Conservation (phyloP, 2,329 filamentous ascomycete species). For the Colletotrichum simmondsii region DNA sequence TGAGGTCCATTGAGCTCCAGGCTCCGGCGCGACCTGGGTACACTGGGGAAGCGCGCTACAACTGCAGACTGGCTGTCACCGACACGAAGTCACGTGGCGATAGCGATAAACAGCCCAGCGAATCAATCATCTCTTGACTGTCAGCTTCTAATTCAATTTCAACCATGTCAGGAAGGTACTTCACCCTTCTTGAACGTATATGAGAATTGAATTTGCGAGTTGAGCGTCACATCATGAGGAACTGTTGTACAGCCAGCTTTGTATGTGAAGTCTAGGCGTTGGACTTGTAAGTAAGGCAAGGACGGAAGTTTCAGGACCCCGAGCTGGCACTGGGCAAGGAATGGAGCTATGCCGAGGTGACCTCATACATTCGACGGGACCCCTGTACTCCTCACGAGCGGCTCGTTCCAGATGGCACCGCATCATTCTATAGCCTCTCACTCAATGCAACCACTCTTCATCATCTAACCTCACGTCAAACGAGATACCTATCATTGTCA, state of each 20-base stretch:
- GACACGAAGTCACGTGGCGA: constrained; percentile 36
- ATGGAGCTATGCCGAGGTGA: constrained; percentile 29
- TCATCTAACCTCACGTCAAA: neutral
- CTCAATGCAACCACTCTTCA: neutral
- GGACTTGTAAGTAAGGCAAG: neutral
- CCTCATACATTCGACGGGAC: constrained; percentile 30
- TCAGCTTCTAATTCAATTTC: neutral
- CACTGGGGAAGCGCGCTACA: constrained; percentile 8
- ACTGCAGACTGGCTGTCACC: neutral
- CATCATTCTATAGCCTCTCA: neutral
- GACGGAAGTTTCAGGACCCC: too few species aligned
- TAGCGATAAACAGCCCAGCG: constrained; percentile 1
- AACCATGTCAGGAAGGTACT: neutral
- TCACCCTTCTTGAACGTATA: neutral
- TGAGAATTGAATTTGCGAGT: neutral
- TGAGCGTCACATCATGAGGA: neutral
- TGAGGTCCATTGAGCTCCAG: constrained; percentile 30
- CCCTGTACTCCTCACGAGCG: constrained; percentile 25
- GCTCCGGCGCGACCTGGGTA: constrained; percentile 23
- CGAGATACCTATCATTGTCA: neutral
- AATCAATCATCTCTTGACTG: neutral
- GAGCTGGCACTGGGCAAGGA: neutral
- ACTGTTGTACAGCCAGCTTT: neutral
- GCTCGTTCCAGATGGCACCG: constrained; percentile 18
- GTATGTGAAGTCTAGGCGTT: neutral